Evolutionary conservation across 202 grass and related monocot genomes (phyloP).

Genomic region (Sporobolus alterniflorus): DNA sequence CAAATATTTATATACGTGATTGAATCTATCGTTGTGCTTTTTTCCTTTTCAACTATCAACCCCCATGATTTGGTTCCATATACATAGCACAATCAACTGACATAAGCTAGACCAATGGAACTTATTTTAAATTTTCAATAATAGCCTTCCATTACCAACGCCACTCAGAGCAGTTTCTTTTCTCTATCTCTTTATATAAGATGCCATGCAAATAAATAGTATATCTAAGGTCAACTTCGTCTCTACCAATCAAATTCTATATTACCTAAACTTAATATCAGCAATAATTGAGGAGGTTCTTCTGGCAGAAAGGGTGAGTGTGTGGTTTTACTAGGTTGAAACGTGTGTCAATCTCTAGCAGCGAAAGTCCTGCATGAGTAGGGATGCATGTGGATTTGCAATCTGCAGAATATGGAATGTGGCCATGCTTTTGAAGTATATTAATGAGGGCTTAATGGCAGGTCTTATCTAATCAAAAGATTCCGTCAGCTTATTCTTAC

Average conservation of each 20-base stretch:
- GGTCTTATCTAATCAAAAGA: conserved; percentile 54
- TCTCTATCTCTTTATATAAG: background rate
- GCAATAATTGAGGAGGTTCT: conserved; percentile 51
- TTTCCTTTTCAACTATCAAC: conserved; percentile 2
- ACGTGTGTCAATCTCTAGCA: conserved; percentile 40
- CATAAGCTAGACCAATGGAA: conserved; percentile 12
- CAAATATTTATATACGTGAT: background rate
- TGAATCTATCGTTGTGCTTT: background rate
- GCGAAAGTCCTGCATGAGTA: too few relatives aligned
- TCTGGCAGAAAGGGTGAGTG: conserved; percentile 15
- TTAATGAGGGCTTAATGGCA: conserved; percentile 53
- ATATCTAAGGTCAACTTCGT: conserved; percentile 47
- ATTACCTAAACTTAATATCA: conserved; percentile 27
- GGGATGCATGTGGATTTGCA: conserved; percentile 45
- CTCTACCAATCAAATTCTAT: conserved; percentile 47
- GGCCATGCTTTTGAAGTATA: conserved; percentile 42
- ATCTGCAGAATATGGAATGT: conserved; percentile 59
- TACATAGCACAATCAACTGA: background rate
- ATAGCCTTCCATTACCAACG: background rate
- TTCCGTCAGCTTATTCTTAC: conserved; percentile 50
- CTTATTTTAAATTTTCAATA: conserved; percentile 1
- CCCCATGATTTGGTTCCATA: background rate
- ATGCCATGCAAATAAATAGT: conserved; percentile 41
- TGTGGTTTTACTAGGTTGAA: conserved; percentile 43
- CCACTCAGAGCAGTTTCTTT: conserved; percentile 35